phyloP scores from a whole-genome alignment of 352 stramenopile species.

The Globisporangium solare region DNA sequence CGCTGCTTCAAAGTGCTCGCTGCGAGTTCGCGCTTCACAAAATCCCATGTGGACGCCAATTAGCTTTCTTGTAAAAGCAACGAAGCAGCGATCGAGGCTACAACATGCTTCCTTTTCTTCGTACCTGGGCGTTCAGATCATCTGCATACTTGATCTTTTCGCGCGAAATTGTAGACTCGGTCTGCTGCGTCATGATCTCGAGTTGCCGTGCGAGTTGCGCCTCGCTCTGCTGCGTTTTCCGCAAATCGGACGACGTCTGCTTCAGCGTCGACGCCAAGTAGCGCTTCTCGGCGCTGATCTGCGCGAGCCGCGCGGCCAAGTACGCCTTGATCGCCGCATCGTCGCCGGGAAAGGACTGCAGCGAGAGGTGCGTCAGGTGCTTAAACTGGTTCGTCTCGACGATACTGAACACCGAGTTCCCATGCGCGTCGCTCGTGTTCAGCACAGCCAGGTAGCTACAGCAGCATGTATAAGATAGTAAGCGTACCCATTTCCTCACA shows the following conservation, averaged over 20 bases:
- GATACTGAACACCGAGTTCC: conserved; percentile 86
- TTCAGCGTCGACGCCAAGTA: conserved; percentile 34
- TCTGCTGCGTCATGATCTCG: conserved; percentile 43
- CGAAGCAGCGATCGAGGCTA: not conserved
- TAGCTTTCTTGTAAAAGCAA: not conserved
- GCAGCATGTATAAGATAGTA: not conserved
- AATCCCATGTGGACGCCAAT: not conserved
- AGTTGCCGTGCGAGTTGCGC: conserved; percentile 44
- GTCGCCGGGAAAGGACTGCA: conserved; percentile 83
- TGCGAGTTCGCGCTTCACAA: conserved; percentile 36
- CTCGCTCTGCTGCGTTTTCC: conserved; percentile 36
- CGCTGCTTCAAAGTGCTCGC: conserved; percentile 42
- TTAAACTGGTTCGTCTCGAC: conserved; percentile 95
- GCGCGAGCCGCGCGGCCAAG: conserved; percentile 82
- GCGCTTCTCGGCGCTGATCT: conserved; percentile 59
- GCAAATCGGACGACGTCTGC: conserved; percentile 39
- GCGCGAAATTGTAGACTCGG: conserved; percentile 48
- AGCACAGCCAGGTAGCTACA: conserved; percentile 77
- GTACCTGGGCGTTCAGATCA: conserved; percentile 48
- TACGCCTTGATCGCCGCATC: conserved; percentile 90
- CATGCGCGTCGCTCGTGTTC: conserved; percentile 59
- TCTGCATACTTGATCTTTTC: conserved; percentile 71
- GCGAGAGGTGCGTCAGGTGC: conserved; percentile 90
- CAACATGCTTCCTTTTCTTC: not conserved
- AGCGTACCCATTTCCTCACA: not conserved